These are phyloP conservation scores for Ephemerocybe angulata DNA, from an alignment of 768 basidiomycete genomes.

Conservation along the genomic window DNA sequence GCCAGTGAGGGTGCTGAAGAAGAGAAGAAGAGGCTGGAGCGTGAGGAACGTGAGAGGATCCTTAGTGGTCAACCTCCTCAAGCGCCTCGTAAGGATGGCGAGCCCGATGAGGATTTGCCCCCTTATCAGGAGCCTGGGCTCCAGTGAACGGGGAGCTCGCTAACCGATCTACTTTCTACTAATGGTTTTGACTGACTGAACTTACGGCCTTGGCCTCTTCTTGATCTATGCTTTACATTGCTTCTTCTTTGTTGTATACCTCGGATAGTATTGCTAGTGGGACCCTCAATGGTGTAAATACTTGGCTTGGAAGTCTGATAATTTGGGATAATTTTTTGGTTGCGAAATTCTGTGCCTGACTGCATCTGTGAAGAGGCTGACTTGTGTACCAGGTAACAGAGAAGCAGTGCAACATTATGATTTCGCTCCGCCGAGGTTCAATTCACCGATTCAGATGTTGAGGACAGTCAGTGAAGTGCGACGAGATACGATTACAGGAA, in stretches of 20 bases:
- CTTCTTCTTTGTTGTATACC: too few species aligned
- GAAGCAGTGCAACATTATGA: too few species aligned
- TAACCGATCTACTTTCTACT: background rate
- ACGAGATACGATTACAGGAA: background rate
- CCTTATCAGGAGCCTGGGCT: slow-evolving; percentile 41
- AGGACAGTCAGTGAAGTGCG: background rate
- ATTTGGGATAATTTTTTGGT: too few species aligned
- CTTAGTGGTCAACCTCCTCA: slow-evolving; percentile 21
- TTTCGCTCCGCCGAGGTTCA: too few species aligned
- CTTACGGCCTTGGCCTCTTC: too few species aligned
- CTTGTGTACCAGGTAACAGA: too few species aligned
- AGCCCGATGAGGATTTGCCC: slow-evolving; percentile 44
- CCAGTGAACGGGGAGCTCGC: slow-evolving; percentile 7
- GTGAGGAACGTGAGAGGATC: slow-evolving; percentile 62
- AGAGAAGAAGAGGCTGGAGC: slow-evolving; percentile 53
- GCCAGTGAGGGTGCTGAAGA: slow-evolving; percentile 35
- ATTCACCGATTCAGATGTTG: background rate
- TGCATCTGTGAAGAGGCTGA: too few species aligned
- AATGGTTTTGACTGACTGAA: background rate
- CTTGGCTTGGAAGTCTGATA: too few species aligned
- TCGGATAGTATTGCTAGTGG: too few species aligned
- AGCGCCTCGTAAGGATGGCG: slow-evolving; percentile 21
- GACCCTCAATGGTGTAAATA: too few species aligned
- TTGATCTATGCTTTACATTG: too few species aligned
- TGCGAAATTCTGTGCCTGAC: too few species aligned